Base-by-base conservation (phyloP, 352 stramenopile species). In the Globisporangium cystogenes region DNA sequence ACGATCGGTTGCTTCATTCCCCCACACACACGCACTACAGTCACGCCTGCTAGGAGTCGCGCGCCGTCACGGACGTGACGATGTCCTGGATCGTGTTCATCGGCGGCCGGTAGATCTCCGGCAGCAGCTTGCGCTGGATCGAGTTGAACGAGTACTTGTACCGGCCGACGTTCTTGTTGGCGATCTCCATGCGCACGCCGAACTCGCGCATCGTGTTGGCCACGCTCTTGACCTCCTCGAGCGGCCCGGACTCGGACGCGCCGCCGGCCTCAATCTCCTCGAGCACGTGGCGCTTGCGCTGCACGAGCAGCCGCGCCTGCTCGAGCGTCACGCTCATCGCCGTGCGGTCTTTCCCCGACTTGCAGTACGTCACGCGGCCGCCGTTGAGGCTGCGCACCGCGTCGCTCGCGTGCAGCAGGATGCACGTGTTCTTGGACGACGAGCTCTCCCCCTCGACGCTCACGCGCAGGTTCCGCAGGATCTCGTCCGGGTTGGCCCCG, bases 71-170 rank as follows among this genome's bases (percentile, higher is more conserved):
- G 0, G 87, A 96, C 8, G 87, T 96, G 29, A 97, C 83, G 39
- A 97, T 93, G 55, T 97, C 86, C 49, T 97, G 86, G 55, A 97
- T 95, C 36, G 89, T 97, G 20, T 77, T 68, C 48, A 90, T 70
- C 1, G 92, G 92, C 26, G 92, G 91, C 7, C 88, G 73, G 53
- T 97, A 98, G 18, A 96, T 85, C 45, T 91, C 82, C 0, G 96
- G 96, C 60, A 99, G 87, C 52, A 98, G 86, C 65, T 98, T 97
- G 16, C 90, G 82, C 68, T 99, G 96, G 40, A 98, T 71, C 14
- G 86, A 84, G 70, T 99, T 99, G 71, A 99, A 99, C 26, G 96
- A 97, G 81, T 98, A 99, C 67, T 97, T 97, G 55, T 74, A 83
- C 35, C 96, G 86, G 4, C 96, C 96, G 11, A 98, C 93, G 77